Percentiles rank a stretch among this genome's conserved stretches.
Evolutionary conservation across 306 rosid genomes (phyloP).

Genomic region (Heteromeles arbutifolia): DNA sequence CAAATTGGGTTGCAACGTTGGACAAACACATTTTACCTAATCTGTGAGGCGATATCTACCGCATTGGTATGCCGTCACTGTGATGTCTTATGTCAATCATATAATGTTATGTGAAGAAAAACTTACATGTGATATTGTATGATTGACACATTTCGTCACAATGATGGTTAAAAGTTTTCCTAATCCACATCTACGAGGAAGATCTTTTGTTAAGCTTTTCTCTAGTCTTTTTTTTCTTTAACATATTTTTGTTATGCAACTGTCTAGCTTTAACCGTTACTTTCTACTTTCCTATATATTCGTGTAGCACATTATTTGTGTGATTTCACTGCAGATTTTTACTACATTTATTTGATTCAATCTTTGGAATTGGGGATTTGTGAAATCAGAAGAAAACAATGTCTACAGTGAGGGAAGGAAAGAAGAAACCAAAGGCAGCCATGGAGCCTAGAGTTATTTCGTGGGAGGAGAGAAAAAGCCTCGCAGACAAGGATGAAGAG

Average conservation of each 20-base stretch:
- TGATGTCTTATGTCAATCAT: no score
- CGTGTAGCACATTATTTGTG: neutral
- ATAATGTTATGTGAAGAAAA: no score
- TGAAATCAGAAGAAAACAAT: neutral
- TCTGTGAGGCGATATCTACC: no score
- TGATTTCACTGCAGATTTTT: neutral
- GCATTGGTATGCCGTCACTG: no score
- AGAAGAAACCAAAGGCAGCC: constrained; percentile 2
- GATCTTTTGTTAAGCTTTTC: neutral
- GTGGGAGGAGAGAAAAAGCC: constrained; percentile 21
- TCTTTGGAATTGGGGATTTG: neutral
- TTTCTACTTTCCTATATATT: neutral
- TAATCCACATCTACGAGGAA: neutral
- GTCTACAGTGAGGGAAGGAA: constrained; percentile 14
- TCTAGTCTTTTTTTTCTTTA: neutral
- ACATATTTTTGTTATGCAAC: neutral
- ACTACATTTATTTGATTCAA: neutral
- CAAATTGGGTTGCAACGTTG: no score
- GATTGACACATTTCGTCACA: no score
- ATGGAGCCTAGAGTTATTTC: neutral
- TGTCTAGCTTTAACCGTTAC: neutral
- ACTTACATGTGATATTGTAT: no score
- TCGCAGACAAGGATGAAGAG: constrained; percentile 22
- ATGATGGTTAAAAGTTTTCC: no score
- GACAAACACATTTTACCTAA: no score